Percentiles rank a stretch among this genome's conserved stretches.
phyloP scores from a whole-genome alignment of 2,329 filamentous ascomycete genomes.

The Claviceps purpurea region DNA sequence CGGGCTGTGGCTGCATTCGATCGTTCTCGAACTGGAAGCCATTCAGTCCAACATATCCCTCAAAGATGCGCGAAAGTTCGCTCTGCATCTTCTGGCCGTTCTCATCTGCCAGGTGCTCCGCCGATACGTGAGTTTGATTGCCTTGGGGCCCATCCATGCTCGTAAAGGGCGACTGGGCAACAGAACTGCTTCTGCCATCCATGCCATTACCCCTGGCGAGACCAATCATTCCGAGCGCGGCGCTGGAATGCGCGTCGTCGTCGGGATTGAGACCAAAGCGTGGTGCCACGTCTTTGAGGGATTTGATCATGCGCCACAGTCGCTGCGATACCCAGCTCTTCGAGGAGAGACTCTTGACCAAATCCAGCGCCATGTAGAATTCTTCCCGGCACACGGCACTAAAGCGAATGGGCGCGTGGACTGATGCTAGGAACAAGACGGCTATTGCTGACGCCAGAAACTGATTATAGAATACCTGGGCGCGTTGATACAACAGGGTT shows the following conservation, averaged over 20 bases:
- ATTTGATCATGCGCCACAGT: constrained; percentile 58
- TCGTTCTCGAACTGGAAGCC: constrained; percentile 18
- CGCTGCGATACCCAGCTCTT: constrained; percentile 60
- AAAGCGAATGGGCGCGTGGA: constrained; percentile 61
- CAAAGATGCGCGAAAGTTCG: constrained; percentile 38
- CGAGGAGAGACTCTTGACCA: constrained; percentile 59
- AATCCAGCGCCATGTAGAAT: constrained; percentile 65
- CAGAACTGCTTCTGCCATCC: constrained; percentile 10
- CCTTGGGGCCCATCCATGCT: constrained; percentile 14
- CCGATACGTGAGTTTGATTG: background rate
- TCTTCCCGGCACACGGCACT: constrained; percentile 56
- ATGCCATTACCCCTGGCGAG: constrained; percentile 28
- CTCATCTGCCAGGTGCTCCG: constrained; percentile 12
- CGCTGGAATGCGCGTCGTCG: constrained; percentile 37
- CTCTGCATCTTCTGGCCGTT: constrained; percentile 38
- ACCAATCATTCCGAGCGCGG: constrained; percentile 42
- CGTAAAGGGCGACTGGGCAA: constrained; percentile 15
- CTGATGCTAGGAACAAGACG: constrained; percentile 63
- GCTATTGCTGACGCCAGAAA: constrained; percentile 64
- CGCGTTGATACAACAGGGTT: constrained; percentile 55
- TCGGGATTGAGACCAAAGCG: constrained; percentile 45
- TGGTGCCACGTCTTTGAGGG: constrained; percentile 58
- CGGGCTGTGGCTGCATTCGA: constrained; percentile 12
- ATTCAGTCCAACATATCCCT: constrained; percentile 24
- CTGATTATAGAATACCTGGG: constrained; percentile 70